phyloP scores from a whole-genome alignment of 108 stramenopile genomes.

The Aurantiochytrium sp. region DNA sequence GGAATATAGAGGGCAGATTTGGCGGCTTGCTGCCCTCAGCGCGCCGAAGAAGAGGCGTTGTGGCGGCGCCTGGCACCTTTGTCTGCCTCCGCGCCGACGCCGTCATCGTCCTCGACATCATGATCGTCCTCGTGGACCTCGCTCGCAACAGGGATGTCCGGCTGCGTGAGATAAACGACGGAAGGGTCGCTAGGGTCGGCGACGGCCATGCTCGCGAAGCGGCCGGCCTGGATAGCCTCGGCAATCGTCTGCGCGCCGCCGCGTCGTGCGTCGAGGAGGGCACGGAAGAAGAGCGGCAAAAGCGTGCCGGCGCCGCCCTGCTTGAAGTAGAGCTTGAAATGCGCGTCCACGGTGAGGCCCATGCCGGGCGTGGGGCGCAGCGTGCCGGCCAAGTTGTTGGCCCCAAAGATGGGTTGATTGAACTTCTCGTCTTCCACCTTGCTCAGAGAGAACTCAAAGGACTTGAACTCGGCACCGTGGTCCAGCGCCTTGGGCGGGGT shows the following conservation, averaged over 20 bases:
- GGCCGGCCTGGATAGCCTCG: background rate
- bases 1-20: no score
- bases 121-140: background rate
- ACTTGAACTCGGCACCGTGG: background rate
- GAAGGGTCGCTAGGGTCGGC: constrained; percentile 1
- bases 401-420: constrained; percentile 35
- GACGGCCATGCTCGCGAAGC: background rate
- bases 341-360: background rate
- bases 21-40: no score
- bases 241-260: background rate
- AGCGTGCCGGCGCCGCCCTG: constrained; percentile 7
- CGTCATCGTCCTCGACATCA: background rate
- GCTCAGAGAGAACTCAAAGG: constrained; percentile 2
- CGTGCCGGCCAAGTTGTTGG: constrained; percentile 27
- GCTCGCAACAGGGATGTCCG: background rate
- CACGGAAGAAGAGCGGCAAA: background rate
- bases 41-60: no score
- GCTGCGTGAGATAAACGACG: background rate
- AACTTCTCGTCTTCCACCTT: constrained; percentile 20
- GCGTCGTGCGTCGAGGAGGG: background rate
- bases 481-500: background rate
- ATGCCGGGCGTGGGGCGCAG: background rate
- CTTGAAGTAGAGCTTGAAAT: constrained; percentile 2
- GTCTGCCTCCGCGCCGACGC: background rate
- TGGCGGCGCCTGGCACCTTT: background rate